A percentile compares a stretch with the other conserved stretches of the same genome.
phyloP scores from a whole-genome alignment of 2,329 filamentous ascomycete genomes.

The Leptosphaerulina australis region DNA sequence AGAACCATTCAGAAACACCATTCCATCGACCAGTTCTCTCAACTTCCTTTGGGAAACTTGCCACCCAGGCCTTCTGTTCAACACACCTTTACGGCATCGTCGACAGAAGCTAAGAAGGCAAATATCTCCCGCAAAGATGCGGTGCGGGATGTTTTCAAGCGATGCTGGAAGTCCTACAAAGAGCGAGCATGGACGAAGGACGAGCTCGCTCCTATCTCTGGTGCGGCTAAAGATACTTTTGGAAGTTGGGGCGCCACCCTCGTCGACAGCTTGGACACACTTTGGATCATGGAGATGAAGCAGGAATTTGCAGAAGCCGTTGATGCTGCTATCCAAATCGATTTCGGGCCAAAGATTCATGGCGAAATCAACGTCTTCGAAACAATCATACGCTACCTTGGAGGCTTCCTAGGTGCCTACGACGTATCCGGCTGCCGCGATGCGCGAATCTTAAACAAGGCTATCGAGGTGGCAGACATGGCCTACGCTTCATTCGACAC shows the following conservation, averaged over 20 bases:
- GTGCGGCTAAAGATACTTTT: constrained; percentile 48
- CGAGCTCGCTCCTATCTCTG: constrained; percentile 53
- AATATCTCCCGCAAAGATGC: constrained; percentile 50
- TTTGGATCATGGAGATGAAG: constrained; percentile 55
- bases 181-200: constrained; percentile 56
- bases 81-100: constrained; percentile 6
- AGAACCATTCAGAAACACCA: constrained; percentile 19
- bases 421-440: constrained; percentile 75
- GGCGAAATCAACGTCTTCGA: constrained; percentile 56
- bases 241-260: constrained; percentile 55
- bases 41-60: constrained; percentile 10
- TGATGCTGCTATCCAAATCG: constrained; percentile 48
- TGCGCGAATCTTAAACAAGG: constrained; percentile 73
- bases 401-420: constrained; percentile 83
- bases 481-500: constrained; percentile 86
- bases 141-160: constrained; percentile 42
- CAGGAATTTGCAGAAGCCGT: constrained; percentile 54
- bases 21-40: constrained; percentile 14
- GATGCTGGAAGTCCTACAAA: constrained; percentile 58
- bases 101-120: not conserved
- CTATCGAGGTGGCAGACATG: constrained; percentile 77
- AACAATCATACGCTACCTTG: constrained; percentile 76
- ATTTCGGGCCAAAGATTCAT: constrained; percentile 47
- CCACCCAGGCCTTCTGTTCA: constrained; percentile 13
- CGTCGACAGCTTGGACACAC: constrained; percentile 53